A percentile compares a stretch with the other conserved stretches of the same genome.
phyloP scores from a whole-genome alignment of 164 flowering plant genomes.

The Chimonanthus salicifolius region DNA sequence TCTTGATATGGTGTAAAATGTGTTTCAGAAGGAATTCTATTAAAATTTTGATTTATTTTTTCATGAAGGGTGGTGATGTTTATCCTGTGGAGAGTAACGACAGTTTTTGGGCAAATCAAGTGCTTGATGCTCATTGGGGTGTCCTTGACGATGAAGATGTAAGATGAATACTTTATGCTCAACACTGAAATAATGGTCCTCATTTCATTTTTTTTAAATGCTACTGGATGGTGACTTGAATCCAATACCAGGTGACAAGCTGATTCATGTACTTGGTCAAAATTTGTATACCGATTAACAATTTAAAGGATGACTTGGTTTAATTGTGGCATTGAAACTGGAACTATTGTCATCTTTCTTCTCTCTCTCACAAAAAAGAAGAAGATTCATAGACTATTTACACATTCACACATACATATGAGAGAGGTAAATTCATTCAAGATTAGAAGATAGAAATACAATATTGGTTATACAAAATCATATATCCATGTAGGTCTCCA shows the following conservation, averaged over 20 bases:
- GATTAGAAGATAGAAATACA: too few relatives aligned
- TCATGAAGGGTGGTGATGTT: conserved; percentile 79
- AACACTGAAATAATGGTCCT: not conserved
- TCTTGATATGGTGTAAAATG: not conserved
- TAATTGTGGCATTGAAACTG: too few relatives aligned
- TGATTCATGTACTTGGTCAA: not conserved
- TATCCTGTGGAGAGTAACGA: conserved; percentile 84
- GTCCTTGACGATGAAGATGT: conserved; percentile 83
- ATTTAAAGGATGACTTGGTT: too few relatives aligned
- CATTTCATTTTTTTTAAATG: not conserved
- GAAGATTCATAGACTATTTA: too few relatives aligned
- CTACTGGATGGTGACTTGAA: too few relatives aligned
- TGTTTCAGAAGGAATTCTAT: not conserved
- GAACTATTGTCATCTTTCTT: too few relatives aligned
- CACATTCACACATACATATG: too few relatives aligned
- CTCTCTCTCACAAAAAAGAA: too few relatives aligned
- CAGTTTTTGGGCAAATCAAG: conserved; percentile 41
- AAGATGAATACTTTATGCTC: conserved; percentile 25
- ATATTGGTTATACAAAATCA: too few relatives aligned
- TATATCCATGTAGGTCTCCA: too few relatives aligned
- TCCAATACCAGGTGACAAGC: not conserved
- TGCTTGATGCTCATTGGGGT: conserved; percentile 99
- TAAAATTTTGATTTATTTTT: not conserved
- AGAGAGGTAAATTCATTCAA: too few relatives aligned
- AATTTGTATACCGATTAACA: too few relatives aligned